Evolutionary conservation across 140 eudicot genomes (phyloP), one percentile per base, ranked within the genome.

Genomic region (Erigeron philadelphicus): DNA sequence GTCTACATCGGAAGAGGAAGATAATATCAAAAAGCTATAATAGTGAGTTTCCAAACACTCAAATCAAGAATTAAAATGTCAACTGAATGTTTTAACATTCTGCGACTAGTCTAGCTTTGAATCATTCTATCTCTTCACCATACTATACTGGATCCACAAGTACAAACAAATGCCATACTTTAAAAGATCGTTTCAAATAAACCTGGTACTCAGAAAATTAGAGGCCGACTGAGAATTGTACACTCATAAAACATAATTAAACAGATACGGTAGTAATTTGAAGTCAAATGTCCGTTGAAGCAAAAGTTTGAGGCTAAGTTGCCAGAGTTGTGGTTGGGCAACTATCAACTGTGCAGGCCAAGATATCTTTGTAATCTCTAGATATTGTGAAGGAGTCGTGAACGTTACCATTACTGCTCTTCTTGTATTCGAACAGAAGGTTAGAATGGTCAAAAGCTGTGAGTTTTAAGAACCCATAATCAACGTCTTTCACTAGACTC

Each of bases 401-500:
- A 16, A 86, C 85, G 76, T 81, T 42, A 9, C 88, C 88, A 61
- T 71, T 81, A 17, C 88, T 86, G 71, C 93, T 86, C 76, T 81
- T 86, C 75, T 78, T 86, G 80, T 86, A 83, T 77, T 86, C 93
- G 42, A 86, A 86, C 75, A 83, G 46, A 78, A 86, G 67, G 71
- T 78, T 78, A 21, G 86, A 81, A 70, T 78, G 86, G 78, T 86
- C 85, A 73, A 72, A 86, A 15, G 92, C 88, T 0, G 92, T 86
- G 54, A 86, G 82, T 67, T 86, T 83, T 12, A 86, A 76, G 60
- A 74, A 86, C 21, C 88, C 92, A 19, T 80, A 86, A 57, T 86
- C 92, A 10, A 70, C 67, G 69, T 86, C 88, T 76, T 72, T 78
- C 68, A 74, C 85, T 9, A 86, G 41, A 72, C 92, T 86, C 92